Conservation (phyloP, 768 basidiomycete genomes). For the Lactarius sanguifluus region DNA sequence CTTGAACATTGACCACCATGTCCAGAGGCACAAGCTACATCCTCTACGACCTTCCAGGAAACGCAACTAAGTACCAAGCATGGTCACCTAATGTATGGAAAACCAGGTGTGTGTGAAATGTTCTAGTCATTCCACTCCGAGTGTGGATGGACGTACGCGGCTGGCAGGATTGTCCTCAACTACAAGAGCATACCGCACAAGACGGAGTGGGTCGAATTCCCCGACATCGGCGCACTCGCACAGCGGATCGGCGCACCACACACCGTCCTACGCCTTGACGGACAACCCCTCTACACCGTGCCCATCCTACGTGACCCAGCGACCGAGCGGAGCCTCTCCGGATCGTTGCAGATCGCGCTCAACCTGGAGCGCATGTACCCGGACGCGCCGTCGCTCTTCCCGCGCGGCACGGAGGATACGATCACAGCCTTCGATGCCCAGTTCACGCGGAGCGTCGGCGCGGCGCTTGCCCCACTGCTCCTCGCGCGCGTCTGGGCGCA, state of each 20-base stretch:
- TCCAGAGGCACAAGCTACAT: constrained; percentile 1
- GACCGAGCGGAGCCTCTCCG: constrained; percentile 38
- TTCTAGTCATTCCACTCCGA: neutral
- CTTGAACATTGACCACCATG: constrained; percentile 11
- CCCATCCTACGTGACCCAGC: constrained; percentile 49
- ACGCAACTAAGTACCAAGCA: constrained; percentile 19
- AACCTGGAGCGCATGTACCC: constrained; percentile 52
- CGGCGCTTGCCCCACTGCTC: constrained; percentile 15
- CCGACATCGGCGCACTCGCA: constrained; percentile 44
- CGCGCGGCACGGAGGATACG: constrained; percentile 26
- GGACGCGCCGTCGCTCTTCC: constrained; percentile 41
- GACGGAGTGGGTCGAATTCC: constrained; percentile 54
- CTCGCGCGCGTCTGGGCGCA: constrained; percentile 23
- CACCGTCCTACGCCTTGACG: constrained; percentile 37
- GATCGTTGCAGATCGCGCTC: constrained; percentile 47
- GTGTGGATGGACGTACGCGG: neutral
- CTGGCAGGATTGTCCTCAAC: constrained; percentile 39
- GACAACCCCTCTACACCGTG: constrained; percentile 41
- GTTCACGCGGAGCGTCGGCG: constrained; percentile 17
- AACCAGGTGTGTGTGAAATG: constrained; percentile 33
- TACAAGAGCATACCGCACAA: constrained; percentile 45
- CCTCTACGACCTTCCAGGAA: constrained; percentile 28
- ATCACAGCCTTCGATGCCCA: constrained; percentile 32
- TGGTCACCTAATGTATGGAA: constrained; percentile 39
- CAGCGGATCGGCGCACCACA: constrained; percentile 42